Conservation (phyloP, 805 yeast genomes). For the Starmera dryadoides region DNA sequence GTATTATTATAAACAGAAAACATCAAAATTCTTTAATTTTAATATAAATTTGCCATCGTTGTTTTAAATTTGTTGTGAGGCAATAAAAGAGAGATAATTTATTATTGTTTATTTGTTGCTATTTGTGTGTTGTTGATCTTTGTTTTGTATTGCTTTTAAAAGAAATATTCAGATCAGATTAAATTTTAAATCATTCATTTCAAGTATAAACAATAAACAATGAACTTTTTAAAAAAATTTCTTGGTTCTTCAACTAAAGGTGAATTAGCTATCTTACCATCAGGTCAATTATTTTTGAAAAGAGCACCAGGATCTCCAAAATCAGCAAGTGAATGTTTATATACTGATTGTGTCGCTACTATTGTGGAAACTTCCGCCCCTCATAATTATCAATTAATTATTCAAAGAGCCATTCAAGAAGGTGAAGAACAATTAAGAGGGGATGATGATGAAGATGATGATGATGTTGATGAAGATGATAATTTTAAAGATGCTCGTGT, state of each 20-base stretch:
- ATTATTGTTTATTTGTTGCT: too few relatives aligned
- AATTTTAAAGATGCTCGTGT: conserved; percentile 56
- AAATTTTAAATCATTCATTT: too few relatives aligned
- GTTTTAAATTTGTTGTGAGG: too few relatives aligned
- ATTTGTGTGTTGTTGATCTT: too few relatives aligned
- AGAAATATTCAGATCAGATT: too few relatives aligned
- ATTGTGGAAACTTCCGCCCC: conserved; percentile 63
- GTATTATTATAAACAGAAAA: too few relatives aligned
- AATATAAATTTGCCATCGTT: too few relatives aligned
- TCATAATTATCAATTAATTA: conserved; percentile 61
- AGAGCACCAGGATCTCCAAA: conserved; percentile 78
- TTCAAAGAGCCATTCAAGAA: conserved; percentile 62
- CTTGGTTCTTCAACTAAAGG: conserved; percentile 50
- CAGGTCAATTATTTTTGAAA: conserved; percentile 71
- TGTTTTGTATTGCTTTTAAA: too few relatives aligned
- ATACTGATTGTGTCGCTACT: conserved; percentile 69
- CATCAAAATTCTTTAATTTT: too few relatives aligned
- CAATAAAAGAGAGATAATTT: too few relatives aligned
- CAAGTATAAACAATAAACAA: conserved; percentile 14
- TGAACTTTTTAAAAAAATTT: conserved; percentile 70
- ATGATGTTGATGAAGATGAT: conserved; percentile 28
- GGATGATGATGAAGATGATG: conserved; percentile 42
- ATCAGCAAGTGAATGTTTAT: conserved; percentile 78
- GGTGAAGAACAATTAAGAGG: conserved; percentile 48
- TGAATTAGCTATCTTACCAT: conserved; percentile 61